These are phyloP conservation scores for Suillus weaverae DNA, from an alignment of 768 basidiomycete species.

Conservation along the genomic window DNA sequence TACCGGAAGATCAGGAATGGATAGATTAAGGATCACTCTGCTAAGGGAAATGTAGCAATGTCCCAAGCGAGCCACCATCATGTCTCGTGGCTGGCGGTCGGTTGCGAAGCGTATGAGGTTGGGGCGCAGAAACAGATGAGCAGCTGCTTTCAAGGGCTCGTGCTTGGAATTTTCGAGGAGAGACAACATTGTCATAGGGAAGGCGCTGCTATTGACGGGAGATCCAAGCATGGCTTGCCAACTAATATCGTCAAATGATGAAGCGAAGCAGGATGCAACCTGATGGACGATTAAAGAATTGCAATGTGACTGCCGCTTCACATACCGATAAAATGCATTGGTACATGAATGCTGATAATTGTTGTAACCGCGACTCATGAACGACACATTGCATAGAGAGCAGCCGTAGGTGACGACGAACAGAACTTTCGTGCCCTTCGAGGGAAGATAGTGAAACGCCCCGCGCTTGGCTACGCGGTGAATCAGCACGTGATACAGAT, in stretches of 20 bases:
- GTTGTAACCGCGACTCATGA: constrained; percentile 39
- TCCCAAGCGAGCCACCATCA: constrained; percentile 39
- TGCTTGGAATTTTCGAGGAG: constrained; percentile 36
- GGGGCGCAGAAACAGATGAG: constrained; percentile 27
- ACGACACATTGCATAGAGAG: constrained; percentile 41
- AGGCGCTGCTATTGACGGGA: constrained; percentile 12
- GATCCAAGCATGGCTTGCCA: constrained; percentile 16
- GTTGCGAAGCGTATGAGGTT: constrained; percentile 17
- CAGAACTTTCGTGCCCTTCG: constrained; percentile 36
- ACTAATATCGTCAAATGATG: constrained; percentile 35
- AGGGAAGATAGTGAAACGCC: constrained; percentile 42
- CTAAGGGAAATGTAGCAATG: constrained; percentile 62
- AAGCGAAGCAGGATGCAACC: constrained; percentile 47
- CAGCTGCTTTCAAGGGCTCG: constrained; percentile 35
- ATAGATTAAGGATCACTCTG: constrained; percentile 62
- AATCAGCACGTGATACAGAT: neutral
- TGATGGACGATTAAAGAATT: constrained; percentile 23
- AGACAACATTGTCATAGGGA: constrained; percentile 27
- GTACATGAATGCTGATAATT: constrained; percentile 42
- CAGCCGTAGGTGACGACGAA: constrained; percentile 41
- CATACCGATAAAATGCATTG: constrained; percentile 45
- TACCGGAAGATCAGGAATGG: constrained; percentile 80
- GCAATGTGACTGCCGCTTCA: neutral
- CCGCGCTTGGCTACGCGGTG: constrained; percentile 39
- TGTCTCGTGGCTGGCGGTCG: constrained; percentile 14